Percentiles rank a stretch among this genome's conserved stretches.
phyloP scores from a whole-genome alignment of 208 protist species.

The Trypanosoma melophagium region DNA sequence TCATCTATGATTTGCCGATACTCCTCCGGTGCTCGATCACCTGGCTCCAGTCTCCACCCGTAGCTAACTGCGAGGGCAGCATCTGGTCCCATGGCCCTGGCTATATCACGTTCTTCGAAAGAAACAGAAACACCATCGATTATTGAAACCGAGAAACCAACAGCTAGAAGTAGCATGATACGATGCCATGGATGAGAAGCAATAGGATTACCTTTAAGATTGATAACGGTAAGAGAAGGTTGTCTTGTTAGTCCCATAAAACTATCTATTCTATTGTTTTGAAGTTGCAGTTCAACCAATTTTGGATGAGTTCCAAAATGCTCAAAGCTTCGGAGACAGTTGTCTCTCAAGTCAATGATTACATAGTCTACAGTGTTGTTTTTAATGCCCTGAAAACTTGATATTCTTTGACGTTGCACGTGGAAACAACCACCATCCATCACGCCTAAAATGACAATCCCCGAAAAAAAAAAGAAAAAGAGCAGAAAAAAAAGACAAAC shows the following conservation, averaged over 20 bases:
- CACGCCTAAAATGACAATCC: neutral
- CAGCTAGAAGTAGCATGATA: slow-evolving; percentile 67
- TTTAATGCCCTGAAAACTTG: slow-evolving; percentile 48
- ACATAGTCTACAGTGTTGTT: slow-evolving; percentile 53
- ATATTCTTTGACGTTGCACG: slow-evolving; percentile 41
- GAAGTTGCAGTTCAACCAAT: slow-evolving; percentile 52
- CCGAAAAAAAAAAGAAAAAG: slow-evolving; percentile 11
- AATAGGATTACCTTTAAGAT: slow-evolving; percentile 67
- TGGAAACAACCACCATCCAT: slow-evolving; percentile 62
- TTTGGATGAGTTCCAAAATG: slow-evolving; percentile 77
- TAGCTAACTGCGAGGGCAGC: slow-evolving; percentile 76
- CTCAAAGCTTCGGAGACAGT: slow-evolving; percentile 55
- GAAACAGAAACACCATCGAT: slow-evolving; percentile 64
- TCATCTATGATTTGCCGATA: slow-evolving; percentile 53
- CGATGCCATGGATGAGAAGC: slow-evolving; percentile 69
- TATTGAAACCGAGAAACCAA: slow-evolving; percentile 58
- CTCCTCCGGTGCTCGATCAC: slow-evolving; percentile 34
- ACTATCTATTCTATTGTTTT: slow-evolving; percentile 53
- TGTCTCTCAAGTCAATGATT: slow-evolving; percentile 58
- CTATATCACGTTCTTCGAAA: slow-evolving; percentile 46
- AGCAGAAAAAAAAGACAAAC: slow-evolving; percentile 10
- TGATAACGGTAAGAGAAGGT: slow-evolving; percentile 44
- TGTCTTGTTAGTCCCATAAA: slow-evolving; percentile 76
- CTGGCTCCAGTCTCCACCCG: slow-evolving; percentile 69
- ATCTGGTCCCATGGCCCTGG: slow-evolving; percentile 33